phyloP scores from a whole-genome alignment of 495 filamentous ascomycete species.

The Tricharina praecox region DNA sequence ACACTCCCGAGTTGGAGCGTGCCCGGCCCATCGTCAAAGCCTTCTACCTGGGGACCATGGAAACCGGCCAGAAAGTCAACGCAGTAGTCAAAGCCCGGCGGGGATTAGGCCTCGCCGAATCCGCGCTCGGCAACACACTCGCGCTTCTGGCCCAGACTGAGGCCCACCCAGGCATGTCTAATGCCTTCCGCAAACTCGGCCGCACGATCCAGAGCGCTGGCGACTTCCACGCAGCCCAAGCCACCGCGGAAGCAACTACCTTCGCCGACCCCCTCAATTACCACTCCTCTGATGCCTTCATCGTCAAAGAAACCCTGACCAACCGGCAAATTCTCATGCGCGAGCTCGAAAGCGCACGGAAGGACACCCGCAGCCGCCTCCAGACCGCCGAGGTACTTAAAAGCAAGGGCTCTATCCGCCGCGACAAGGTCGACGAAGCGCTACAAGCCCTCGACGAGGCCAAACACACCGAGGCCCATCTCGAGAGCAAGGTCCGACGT shows the following conservation, averaged over 20 bases:
- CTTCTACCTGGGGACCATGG: conserved; percentile 92
- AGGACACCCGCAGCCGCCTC: conserved; percentile 57
- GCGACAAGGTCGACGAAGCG: conserved; percentile 93
- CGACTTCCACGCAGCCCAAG: conserved; percentile 94
- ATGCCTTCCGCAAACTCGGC: conserved; percentile 88
- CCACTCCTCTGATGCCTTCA: conserved; percentile 88
- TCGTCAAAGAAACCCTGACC: conserved; percentile 96
- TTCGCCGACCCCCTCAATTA: conserved; percentile 87
- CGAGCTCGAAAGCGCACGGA: conserved; percentile 76
- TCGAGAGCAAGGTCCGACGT: conserved; percentile 64
- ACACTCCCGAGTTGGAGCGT: conserved; percentile 83
- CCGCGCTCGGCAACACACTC: conserved; percentile 82
- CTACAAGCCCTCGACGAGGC: conserved; percentile 80
- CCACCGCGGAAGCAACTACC: conserved; percentile 88
- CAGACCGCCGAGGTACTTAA: conserved; percentile 78
- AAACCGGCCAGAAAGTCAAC: conserved; percentile 86
- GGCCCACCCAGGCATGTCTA: conserved; percentile 66
- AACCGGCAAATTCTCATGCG: conserved; percentile 97
- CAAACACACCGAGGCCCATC: conserved; percentile 53
- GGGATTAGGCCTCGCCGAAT: conserved; percentile 81
- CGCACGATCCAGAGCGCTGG: conserved; percentile 82
- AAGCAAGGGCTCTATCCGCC: conserved; percentile 59
- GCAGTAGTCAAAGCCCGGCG: conserved; percentile 78
- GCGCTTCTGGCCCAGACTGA: conserved; percentile 74
- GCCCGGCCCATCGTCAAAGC: conserved; percentile 82